Conservation (phyloP, 108 stramenopile species). For the Skeletonema menzelii region DNA sequence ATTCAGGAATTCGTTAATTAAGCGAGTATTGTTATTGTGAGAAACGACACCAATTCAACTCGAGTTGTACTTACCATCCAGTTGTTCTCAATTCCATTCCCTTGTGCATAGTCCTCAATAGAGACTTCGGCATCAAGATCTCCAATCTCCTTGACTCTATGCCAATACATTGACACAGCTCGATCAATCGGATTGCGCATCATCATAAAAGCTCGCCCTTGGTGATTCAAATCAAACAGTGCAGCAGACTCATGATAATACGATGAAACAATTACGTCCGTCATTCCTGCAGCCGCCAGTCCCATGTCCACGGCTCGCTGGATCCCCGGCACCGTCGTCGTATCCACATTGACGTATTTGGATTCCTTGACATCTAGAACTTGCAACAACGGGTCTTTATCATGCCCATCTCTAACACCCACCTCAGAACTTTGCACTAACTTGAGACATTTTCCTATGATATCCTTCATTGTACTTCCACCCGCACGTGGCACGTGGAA, state of each 20-base stretch:
- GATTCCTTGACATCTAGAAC: slow-evolving; percentile 35
- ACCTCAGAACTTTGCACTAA: slow-evolving; percentile 39
- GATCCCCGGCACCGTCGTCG: slow-evolving; percentile 41
- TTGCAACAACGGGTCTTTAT: slow-evolving; percentile 29
- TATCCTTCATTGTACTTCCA: slow-evolving; percentile 44
- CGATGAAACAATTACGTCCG: slow-evolving; percentile 48
- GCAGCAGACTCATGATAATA: slow-evolving; percentile 43
- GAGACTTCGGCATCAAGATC: slow-evolving; percentile 35
- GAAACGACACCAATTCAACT: too few species aligned
- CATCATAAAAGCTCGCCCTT: slow-evolving; percentile 50
- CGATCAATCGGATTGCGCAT: slow-evolving; percentile 51
- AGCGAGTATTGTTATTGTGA: too few species aligned
- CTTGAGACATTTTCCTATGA: slow-evolving; percentile 38
- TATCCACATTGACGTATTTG: slow-evolving; percentile 58
- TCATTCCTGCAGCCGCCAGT: slow-evolving; percentile 29
- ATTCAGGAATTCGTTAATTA: too few species aligned
- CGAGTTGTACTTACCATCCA: slow-evolving; percentile 33
- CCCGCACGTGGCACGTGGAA: slow-evolving; percentile 53
- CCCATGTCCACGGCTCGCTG: slow-evolving; percentile 50
- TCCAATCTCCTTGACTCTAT: slow-evolving; percentile 23
- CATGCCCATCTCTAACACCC: slow-evolving; percentile 50
- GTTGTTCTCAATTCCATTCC: slow-evolving; percentile 60
- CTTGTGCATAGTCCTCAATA: slow-evolving; percentile 48
- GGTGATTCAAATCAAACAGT: slow-evolving; percentile 46
- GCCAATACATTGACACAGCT: slow-evolving; percentile 51